Percentiles rank a stretch among this genome's conserved stretches.
These are phyloP conservation scores for Cryptomeria japonica DNA, from an alignment of 75 land plant genomes.

Conservation along the genomic window DNA sequence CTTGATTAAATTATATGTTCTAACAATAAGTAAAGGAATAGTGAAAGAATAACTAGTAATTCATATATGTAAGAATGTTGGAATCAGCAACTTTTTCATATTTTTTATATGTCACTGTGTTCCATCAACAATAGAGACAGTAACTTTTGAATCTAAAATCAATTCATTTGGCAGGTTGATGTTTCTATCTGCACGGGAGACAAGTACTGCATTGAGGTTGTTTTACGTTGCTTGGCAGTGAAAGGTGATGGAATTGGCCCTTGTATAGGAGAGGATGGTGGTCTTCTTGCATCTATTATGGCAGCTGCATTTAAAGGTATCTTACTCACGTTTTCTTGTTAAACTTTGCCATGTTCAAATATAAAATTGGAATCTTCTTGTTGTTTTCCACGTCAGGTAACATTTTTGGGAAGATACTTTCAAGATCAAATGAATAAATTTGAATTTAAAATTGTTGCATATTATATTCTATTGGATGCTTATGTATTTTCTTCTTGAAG, in stretches of 20 bases:
- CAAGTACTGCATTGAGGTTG: constrained; percentile 48
- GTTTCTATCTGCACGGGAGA: constrained; percentile 42
- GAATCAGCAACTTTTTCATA: not conserved
- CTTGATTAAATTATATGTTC: not conserved
- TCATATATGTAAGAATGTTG: not conserved
- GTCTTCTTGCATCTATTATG: constrained; percentile 79
- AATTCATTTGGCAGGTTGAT: constrained; percentile 43
- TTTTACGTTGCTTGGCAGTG: constrained; percentile 70
- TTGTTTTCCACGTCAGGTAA: not conserved
- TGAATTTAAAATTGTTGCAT: too few relatives aligned
- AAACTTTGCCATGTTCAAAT: not conserved
- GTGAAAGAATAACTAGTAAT: not conserved
- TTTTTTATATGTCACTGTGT: not conserved
- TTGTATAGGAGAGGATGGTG: constrained; percentile 72
- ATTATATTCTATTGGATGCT: constrained; percentile 14
- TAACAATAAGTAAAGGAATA: not conserved
- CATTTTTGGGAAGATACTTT: not conserved
- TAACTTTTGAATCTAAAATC: not conserved
- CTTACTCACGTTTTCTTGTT: constrained; percentile 4
- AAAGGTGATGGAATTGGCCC: constrained; percentile 78
- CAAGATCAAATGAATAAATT: not conserved
- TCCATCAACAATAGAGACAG: not conserved
- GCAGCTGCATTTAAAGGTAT: constrained; percentile 91
- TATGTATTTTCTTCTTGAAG: not conserved
- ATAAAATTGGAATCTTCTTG: not conserved